Percentiles rank a stretch among this genome's conserved stretches.
Conservation (phyloP, 2,329 filamentous ascomycete species). For the Fonsecaea pugnacius region DNA sequence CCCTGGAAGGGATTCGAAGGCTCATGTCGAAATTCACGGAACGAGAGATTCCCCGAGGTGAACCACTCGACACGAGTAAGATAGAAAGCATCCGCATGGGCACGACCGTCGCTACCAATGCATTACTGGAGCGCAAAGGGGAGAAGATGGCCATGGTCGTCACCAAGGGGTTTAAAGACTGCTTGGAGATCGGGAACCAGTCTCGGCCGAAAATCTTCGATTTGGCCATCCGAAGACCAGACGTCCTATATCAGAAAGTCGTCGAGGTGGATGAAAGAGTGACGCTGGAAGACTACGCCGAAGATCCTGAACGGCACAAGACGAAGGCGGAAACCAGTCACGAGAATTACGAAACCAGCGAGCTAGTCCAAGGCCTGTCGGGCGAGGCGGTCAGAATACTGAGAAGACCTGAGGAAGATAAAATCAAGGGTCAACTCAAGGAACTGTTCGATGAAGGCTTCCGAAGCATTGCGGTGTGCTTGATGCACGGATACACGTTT, state of each 20-base stretch:
- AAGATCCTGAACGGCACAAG: slow-evolving; percentile 72
- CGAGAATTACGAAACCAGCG: slow-evolving; percentile 44
- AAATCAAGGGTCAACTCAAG: slow-evolving; percentile 63
- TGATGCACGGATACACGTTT: slow-evolving; percentile 93
- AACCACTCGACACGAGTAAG: slow-evolving; percentile 76
- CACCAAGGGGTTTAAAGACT: slow-evolving; percentile 86
- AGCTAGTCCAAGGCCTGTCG: slow-evolving; percentile 70
- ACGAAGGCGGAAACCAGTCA: slow-evolving; percentile 61
- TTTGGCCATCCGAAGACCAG: slow-evolving; percentile 81
- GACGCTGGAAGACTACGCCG: slow-evolving; percentile 87
- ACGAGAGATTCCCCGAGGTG: slow-evolving; percentile 76
- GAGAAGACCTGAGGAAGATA: slow-evolving; percentile 60
- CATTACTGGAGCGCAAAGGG: slow-evolving; percentile 84
- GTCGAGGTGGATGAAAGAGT: slow-evolving; percentile 91
- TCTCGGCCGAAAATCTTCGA: slow-evolving; percentile 89
- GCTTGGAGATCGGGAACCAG: slow-evolving; percentile 87
- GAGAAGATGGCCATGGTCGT: slow-evolving; percentile 86
- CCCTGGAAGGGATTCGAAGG: slow-evolving; percentile 85
- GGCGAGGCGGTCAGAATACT: slow-evolving; percentile 76
- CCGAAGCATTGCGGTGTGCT: slow-evolving; percentile 80
- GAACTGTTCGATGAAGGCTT: slow-evolving; percentile 72
- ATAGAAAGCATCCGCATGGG: slow-evolving; percentile 96
- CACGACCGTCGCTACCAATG: slow-evolving; percentile 92
- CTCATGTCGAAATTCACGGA: slow-evolving; percentile 78
- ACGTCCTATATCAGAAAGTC: slow-evolving; percentile 81